Base-by-base conservation (phyloP, 1,139 yeast species). In the Nadsonia starkeyi-henricii region DNA sequence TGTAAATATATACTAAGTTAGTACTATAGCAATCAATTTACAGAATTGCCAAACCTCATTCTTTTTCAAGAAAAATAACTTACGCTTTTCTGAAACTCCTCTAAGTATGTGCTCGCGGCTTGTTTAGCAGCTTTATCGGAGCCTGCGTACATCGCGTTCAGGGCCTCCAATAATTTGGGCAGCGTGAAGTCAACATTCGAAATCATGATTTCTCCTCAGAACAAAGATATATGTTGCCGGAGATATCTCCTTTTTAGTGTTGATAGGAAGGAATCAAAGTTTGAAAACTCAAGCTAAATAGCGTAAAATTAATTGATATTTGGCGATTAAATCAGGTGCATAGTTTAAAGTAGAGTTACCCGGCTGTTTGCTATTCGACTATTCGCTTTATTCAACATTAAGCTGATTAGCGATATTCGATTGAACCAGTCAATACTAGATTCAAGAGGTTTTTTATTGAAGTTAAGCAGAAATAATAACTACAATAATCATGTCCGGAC, bases 61-160 rank as follows among this genome's bases (percentile, higher is more conserved):
- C 18, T 20, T 26, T 20, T 37, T 42, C 23, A 26, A 17, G 7
- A 9, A 19, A 37, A 17, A 17, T 61, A 42, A 60, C 64, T 54
- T 70, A 76, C 61, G 65, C 62, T 80, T 63, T 88, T 82, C 63
- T 91, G 97, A 65, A 91, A 91, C 33, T 73, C 68, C 61, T 88
- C 93, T 52, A 93, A 70, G 59, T 69, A 85, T 45, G 70, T 70
- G 51, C 81, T 77, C 21, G 94, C 93, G 52, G 72, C 68, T 46
- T 71, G 70, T 61, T 83, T 82, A 36, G 73, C 68, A 7, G 64
- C 68, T 51, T 72, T 72, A 42, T 70, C 67, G 4, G 78, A 75
- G 56, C 71, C 70, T 51, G 78, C 66, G 61, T 82, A 81, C 71
- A 84, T 72, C 1, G 85, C 75, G 50, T 69, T 66, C 64, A 84